Base-by-base conservation (phyloP, 1,284 basidiomycete species). In the Pyrrhoderma noxium region DNA sequence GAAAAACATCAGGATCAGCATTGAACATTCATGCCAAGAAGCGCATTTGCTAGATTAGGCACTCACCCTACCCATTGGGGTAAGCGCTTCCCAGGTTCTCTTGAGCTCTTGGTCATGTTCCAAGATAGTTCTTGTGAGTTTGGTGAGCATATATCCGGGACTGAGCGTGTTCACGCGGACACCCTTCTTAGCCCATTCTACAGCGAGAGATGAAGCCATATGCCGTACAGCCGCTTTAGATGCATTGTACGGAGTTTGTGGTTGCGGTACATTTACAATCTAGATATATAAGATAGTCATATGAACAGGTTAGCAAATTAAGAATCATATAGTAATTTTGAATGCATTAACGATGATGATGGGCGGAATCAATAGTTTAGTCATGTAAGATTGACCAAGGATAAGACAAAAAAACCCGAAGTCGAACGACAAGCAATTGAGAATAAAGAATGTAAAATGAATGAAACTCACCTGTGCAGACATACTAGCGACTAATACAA, bases 221-320 rank as follows among this genome's bases (percentile, higher is more conserved):
- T 94, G 92, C 62, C 84, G 85, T 31, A 94, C 91, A 48, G 90
- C 89, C 43, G 86, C 86, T 71, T 89, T 94, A 41, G 92, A 93
- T n/a, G 90, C 87, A 67, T 97, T 98, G 70, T 98, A 98, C 0
- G 94, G 93, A 1, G 90, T 89, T 76, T 98, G 94, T 36, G 80
- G 81, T 79, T 84, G 83, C 36, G 91, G 91, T 52, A 88, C 78
- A 68, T 93, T 93, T 65, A 93, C 76, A 57, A 93, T 81, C 89
- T 92, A 43, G 42, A 35, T 31, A 55, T 47, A 5, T 16, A 22
- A 57, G 51, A 64, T 52, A 57, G 52, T 21, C 38, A 45, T 37
- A 39, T 19, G 22, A 34, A 43, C n/a, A 46, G 5, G 22, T 18
- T 1, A 34, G 35, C n/a, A 39, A 23, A n/a, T n/a, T n/a, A n/a